These are phyloP conservation scores for Styphnolobium japonicum DNA, from an alignment of 306 rosid genomes.

Conservation along the genomic window DNA sequence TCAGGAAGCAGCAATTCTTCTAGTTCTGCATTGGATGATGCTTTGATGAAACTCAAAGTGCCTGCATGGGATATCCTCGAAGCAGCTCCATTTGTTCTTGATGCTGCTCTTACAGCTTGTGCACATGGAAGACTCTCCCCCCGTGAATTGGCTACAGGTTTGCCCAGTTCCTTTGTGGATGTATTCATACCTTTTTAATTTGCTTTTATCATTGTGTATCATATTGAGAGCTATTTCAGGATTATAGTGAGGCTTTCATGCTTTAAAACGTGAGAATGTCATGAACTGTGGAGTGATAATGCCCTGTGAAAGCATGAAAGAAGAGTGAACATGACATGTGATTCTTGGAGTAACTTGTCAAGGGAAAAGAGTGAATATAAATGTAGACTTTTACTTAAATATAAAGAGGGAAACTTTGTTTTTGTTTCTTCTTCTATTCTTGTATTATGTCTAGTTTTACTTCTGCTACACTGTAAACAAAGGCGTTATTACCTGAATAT, in stretches of 20 bases:
- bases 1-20: constrained; percentile 88
- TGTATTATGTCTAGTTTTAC: no score
- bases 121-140: constrained; percentile 94
- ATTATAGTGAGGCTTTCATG: constrained; percentile 14
- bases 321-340: constrained; percentile 2
- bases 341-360: neutral
- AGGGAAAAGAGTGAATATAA: neutral
- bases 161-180: constrained; percentile 8
- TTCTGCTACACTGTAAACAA: no score
- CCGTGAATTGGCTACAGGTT: constrained; percentile 95
- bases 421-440: no score
- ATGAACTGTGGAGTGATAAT: neutral
- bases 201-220: constrained; percentile 6
- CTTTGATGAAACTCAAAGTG: constrained; percentile 69
- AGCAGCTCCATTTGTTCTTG: constrained; percentile 91
- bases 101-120: constrained; percentile 94
- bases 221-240: constrained; percentile 7
- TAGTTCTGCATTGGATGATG: constrained; percentile 68
- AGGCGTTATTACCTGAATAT: no score
- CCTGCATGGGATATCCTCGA: constrained; percentile 99
- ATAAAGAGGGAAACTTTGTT: no score
- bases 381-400: no score
- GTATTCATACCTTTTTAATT: neutral
- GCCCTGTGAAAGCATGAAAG: neutral
- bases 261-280: constrained; percentile 10